A percentile compares a stretch with the other conserved stretches of the same genome.
Evolutionary conservation across 192 early-diverging fungal genomes (phyloP).

Genomic region (Geranomyces michiganensis): DNA sequence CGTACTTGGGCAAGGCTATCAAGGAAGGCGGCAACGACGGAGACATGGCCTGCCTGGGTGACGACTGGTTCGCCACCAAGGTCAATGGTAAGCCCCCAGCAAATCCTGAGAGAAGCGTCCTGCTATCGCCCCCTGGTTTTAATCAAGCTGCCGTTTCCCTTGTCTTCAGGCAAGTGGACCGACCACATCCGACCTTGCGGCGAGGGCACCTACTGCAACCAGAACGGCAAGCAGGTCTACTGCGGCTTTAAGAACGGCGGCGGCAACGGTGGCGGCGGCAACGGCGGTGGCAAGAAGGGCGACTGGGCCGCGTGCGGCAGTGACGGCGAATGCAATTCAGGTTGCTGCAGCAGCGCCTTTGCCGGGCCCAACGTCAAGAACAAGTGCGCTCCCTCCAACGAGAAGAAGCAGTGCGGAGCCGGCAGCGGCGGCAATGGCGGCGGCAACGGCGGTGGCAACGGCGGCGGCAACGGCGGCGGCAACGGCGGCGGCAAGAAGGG

Average conservation of each 20-base stretch:
- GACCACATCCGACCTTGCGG: slow-evolving; percentile 10
- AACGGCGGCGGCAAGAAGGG: neutral
- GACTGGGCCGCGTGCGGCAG: neutral
- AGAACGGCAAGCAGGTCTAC: slow-evolving; percentile 11
- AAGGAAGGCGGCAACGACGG: neutral
- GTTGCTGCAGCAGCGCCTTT: slow-evolving; percentile 1
- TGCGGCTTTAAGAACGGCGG: slow-evolving; percentile 14
- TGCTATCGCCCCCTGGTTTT: neutral
- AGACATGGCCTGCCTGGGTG: slow-evolving; percentile 1
- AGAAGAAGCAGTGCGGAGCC: neutral
- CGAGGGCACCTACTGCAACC: slow-evolving; percentile 18
- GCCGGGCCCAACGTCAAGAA: neutral
- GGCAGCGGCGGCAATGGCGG: neutral
- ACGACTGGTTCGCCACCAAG: slow-evolving; percentile 18
- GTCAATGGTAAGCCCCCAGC: neutral
- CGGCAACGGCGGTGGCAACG: slow-evolving; percentile 8
- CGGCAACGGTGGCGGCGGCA: neutral
- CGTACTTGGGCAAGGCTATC: neutral
- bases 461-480: neutral
- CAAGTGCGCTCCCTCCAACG: slow-evolving; percentile 1
- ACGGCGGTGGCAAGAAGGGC: neutral
- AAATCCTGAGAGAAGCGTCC: neutral
- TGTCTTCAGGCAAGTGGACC: neutral
- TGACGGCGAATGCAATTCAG: slow-evolving; percentile 1
- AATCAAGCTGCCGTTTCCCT: no score